Conservation (phyloP, 768 basidiomycete species). For the Phanerodontia chrysosporium region DNA sequence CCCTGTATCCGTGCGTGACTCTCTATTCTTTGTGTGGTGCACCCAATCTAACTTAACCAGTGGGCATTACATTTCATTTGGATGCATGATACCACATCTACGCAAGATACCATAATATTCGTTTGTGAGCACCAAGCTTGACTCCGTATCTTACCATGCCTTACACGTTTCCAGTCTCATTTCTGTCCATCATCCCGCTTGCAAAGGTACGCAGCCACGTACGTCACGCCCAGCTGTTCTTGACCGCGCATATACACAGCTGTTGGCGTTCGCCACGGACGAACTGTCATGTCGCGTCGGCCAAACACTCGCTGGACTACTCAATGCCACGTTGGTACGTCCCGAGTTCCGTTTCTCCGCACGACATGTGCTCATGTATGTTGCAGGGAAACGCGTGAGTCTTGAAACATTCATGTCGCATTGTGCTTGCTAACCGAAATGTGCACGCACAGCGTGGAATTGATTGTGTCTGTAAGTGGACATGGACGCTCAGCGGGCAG, state of each 20-base stretch:
- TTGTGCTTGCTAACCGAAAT: neutral
- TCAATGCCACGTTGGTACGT: conserved; percentile 78
- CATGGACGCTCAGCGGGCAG: neutral
- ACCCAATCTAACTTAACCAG: conserved; percentile 31
- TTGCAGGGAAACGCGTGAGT: conserved; percentile 28
- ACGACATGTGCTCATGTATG: neutral
- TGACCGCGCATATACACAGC: conserved; percentile 30
- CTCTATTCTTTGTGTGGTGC: neutral
- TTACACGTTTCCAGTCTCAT: conserved; percentile 46
- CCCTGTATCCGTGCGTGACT: conserved; percentile 54
- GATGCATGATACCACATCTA: conserved; percentile 30
- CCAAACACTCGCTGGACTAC: conserved; percentile 75
- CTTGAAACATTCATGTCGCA: neutral
- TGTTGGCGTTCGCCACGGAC: conserved; percentile 83
- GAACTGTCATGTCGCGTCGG: conserved; percentile 80
- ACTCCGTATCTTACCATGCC: neutral
- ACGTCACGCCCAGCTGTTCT: neutral
- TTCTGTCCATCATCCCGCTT: conserved; percentile 79
- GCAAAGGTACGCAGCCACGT: conserved; percentile 51
- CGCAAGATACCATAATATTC: conserved; percentile 57
- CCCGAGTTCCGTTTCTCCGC: neutral
- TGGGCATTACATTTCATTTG: conserved; percentile 70
- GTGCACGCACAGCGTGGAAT: conserved; percentile 30
- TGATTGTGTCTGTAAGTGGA: conserved; percentile 37
- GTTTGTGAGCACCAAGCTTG: conserved; percentile 50